These are phyloP conservation scores for Leccinum disarticulatum DNA, from an alignment of 768 basidiomycete genomes.

Conservation along the genomic window DNA sequence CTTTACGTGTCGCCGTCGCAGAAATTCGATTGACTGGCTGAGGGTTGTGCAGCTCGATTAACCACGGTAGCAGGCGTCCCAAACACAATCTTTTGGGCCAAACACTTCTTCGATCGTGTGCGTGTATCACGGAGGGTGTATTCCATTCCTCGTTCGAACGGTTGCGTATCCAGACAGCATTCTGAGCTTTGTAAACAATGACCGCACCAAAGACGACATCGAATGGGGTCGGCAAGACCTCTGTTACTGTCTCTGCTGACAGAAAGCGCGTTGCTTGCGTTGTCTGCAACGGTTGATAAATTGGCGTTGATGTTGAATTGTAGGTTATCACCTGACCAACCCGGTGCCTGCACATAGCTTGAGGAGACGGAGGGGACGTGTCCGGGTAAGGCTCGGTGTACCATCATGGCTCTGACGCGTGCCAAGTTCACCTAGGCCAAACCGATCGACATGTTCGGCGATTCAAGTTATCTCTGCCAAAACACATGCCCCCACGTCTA, in stretches of 20 bases:
- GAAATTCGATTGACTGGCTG: too few relatives aligned
- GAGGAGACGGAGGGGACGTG: constrained; percentile 37
- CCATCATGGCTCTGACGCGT: too few relatives aligned
- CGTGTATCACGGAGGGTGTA: constrained; percentile 50
- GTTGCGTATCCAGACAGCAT: constrained; percentile 46
- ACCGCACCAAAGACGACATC: constrained; percentile 55
- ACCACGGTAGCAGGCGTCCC: background rate
- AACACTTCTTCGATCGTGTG: constrained; percentile 63
- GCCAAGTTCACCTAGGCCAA: constrained; percentile 37
- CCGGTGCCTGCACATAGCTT: constrained; percentile 63
- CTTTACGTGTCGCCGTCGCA: too few relatives aligned
- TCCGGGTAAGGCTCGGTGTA: background rate
- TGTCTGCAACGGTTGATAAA: constrained; percentile 14
- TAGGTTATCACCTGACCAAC: constrained; percentile 49
- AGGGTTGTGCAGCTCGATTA: too few relatives aligned
- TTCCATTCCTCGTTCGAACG: background rate
- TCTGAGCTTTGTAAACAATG: constrained; percentile 51
- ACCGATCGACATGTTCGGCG: constrained; percentile 40
- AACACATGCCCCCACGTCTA: constrained; percentile 89
- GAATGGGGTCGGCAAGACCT: constrained; percentile 38
- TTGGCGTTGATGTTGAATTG: constrained; percentile 42
- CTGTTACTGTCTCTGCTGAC: constrained; percentile 24
- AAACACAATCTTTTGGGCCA: constrained; percentile 5
- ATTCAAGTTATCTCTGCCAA: constrained; percentile 78
- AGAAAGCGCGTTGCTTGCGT: constrained; percentile 2